Base-by-base conservation (phyloP, 2,329 filamentous ascomycete species). In the Neocatenulostroma microsporum region DNA sequence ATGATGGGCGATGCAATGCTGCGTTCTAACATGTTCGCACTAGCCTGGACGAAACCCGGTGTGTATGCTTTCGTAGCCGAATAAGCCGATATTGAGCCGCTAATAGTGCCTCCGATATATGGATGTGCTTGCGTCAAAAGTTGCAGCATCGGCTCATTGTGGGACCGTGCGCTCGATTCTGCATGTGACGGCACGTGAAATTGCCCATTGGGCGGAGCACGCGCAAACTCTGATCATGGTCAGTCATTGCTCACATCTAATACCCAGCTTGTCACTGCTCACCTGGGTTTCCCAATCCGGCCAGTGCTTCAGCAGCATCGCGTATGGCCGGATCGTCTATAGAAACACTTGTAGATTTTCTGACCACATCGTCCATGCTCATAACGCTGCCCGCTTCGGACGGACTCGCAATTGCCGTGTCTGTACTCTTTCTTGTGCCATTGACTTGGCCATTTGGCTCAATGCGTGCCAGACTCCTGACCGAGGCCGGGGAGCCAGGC, bases 61-160 rank as follows among this genome's bases (percentile, higher is more conserved):
- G 86, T 93, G 53, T 89, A 93, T 49, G 88, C 85, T 62, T 96
- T 95, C 9, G 84, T 87, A 3, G 75, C 80, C 19, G 82, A 81
- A 58, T 96, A 96, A 1, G 84, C 85, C 1, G 83, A 86, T 6
- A 89, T 74, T 0, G 87, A 89, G 35, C 81, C 80, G 48, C 84
- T 85, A 28, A 60, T 58, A 0, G 87, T 86, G 19, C 78, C 85
- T 8, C 84, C 86, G 12, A 95, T 74, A 43, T 93, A 70, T 1
- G 89, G 89, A 55, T 95, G 87, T 1, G 84, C 84, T 2, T 85
- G 88, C 0, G 87, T 93, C 15, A 96, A 74, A 1, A 96, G 76
- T 4, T 85, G 84, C 3, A 96, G 69, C 5, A 95, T 70, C 1
- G 88, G 91, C 60, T 64, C 23, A 15, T 42, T 64, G 66, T 34